Percentiles rank a stretch among this genome's conserved stretches.
phyloP scores from a whole-genome alignment of 192 early-diverging fungal genomes.

The Podila clonocystis region DNA sequence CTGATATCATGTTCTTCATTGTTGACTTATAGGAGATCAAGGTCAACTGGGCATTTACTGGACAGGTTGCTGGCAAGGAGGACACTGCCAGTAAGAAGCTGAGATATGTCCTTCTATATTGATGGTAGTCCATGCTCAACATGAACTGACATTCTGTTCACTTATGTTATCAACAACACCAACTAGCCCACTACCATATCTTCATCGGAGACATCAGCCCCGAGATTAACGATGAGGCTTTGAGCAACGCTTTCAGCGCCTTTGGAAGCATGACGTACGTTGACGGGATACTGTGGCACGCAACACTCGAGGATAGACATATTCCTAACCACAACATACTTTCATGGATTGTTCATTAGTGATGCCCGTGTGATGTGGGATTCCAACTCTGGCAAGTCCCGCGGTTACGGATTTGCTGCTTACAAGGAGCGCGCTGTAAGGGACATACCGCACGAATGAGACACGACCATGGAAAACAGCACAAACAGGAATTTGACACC shows the following conservation, averaged over 20 bases:
- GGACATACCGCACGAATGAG: background rate
- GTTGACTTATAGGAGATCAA: constrained; percentile 63
- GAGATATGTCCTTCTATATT: background rate
- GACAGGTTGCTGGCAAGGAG: constrained; percentile 63
- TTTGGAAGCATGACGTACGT: constrained; percentile 84
- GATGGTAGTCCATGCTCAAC: too few species aligned
- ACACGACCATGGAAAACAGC: too few species aligned
- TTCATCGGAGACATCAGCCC: constrained; percentile 94
- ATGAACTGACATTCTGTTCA: too few species aligned
- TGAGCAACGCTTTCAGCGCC: constrained; percentile 78
- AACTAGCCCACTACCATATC: constrained; percentile 80
- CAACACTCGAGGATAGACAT: background rate
- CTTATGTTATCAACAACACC: background rate
- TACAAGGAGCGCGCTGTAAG: constrained; percentile 80
- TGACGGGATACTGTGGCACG: background rate
- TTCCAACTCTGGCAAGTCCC: constrained; percentile 83
- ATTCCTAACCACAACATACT: background rate
- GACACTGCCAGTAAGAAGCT: constrained; percentile 68
- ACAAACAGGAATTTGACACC: too few species aligned
- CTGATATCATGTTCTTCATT: background rate
- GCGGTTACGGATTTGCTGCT: constrained; percentile 93
- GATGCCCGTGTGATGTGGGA: constrained; percentile 98
- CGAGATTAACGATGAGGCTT: constrained; percentile 87
- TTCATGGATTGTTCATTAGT: constrained; percentile 47
- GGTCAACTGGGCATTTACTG: constrained; percentile 74